Conservation (phyloP, 1,139 yeast genomes). For the Magnusiomyces paraingens region DNA sequence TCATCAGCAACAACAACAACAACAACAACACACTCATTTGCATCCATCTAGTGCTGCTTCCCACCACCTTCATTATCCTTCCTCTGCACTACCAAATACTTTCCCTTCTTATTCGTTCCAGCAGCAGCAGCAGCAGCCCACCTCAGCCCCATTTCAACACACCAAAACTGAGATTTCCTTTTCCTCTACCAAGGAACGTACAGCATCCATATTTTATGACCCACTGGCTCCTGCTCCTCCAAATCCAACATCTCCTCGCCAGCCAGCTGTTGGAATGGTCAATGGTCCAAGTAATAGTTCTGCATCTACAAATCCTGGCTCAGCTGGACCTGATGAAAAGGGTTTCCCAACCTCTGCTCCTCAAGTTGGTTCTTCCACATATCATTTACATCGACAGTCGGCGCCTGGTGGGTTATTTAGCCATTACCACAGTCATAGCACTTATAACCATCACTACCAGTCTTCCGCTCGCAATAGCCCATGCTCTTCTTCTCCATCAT, state of each 20-base stretch:
- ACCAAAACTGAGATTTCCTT: constrained; percentile 17
- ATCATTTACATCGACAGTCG: constrained; percentile 11
- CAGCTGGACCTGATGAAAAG: constrained; percentile 2
- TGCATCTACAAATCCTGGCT: constrained; percentile 16
- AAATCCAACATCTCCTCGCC: constrained; percentile 14
- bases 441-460: background rate
- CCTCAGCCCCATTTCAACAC: constrained; percentile 1
- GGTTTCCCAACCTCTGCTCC: constrained; percentile 10
- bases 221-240: constrained; percentile 25
- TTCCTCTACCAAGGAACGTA: constrained; percentile 26
- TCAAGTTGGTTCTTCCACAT: background rate
- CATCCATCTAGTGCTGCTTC: constrained; percentile 1
- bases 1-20: constrained; percentile 5
- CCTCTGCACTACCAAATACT: background rate
- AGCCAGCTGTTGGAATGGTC: constrained; percentile 10
- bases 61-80: background rate
- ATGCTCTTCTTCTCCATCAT: constrained; percentile 7
- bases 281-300: no score
- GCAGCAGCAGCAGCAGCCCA: constrained; percentile 10
- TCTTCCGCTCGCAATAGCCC: constrained; percentile 7
- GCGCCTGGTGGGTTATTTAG: constrained; percentile 11
- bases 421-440: background rate
- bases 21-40: background rate
- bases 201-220: constrained; percentile 27
- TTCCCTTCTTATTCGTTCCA: constrained; percentile 11